Base-by-base conservation (phyloP, 2,329 filamentous ascomycete genomes). In the Colletotrichum sp. region DNA sequence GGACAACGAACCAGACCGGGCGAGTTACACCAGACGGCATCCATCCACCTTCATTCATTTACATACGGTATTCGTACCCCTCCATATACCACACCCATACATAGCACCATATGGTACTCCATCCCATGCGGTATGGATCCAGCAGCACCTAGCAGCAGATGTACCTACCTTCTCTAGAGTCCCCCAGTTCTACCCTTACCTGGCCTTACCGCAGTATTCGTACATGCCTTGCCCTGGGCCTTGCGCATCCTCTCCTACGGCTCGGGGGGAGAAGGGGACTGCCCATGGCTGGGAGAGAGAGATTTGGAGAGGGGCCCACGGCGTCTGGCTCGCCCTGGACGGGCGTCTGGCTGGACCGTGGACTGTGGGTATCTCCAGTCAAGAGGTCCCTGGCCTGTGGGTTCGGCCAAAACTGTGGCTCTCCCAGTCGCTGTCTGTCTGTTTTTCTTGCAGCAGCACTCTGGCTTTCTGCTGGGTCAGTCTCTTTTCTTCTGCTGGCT, bases 291-390 rank as follows among this genome's bases (percentile, higher is more conserved):
- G 58, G 21, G 33, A 43, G 33, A 67, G 66, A 72, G 65, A 62
- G 31, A 65, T 67, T 71, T 67, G 63, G 66, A 61, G 54, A 70
- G 63, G 69, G 62, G 58, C 55, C 34, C 65, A 61, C 55, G 54
- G 27, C 55, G 31, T 61, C 36, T 15, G 66, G 66, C 66, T 69
- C 36, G 66, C 43, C 57, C 66, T 62, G 66, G 66, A 31, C 66
- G 66, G 67, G 67, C 61, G 70, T 61, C 55, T 70, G 70, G 66
- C 70, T 73, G 70, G 70, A 73, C 70, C 70, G 67, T 61, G 70
- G 66, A 36, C 70, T 73, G 70, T 73, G 70, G 70, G 34, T 70
- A 70, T 61, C 61, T 33, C 38, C 65, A 68, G 65, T 36, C 54
- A 59, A 47, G 38, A 36, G 33, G 34, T 61, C 36, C 65, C 55